Conservation (phyloP, 768 basidiomycete genomes). For the Boletus edulis region DNA sequence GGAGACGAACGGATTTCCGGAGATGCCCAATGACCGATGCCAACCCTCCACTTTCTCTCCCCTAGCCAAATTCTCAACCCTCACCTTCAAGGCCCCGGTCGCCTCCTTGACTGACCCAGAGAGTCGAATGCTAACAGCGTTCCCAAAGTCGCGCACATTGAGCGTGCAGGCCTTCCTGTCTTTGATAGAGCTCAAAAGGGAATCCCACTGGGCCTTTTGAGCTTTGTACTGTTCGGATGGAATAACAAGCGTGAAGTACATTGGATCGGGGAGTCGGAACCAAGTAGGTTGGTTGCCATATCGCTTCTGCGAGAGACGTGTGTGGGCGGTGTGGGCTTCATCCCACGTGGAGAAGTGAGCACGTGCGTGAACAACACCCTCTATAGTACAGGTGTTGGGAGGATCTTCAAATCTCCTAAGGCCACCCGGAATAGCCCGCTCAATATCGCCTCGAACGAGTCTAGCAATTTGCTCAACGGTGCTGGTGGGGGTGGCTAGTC, state of each 20-base stretch:
- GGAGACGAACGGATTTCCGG: constrained; percentile 33
- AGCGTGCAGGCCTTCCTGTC: constrained; percentile 37
- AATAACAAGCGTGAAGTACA: constrained; percentile 50
- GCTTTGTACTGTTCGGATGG: constrained; percentile 48
- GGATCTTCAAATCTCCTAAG: constrained; percentile 28
- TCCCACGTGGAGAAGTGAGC: constrained; percentile 51
- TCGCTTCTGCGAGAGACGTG: constrained; percentile 33
- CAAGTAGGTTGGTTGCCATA: constrained; percentile 36
- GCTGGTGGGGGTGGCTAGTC: constrained; percentile 21
- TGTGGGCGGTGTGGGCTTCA: constrained; percentile 40
- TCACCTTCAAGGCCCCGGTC: constrained; percentile 56
- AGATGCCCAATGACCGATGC: constrained; percentile 43
- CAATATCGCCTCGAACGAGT: constrained; percentile 26
- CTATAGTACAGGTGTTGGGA: constrained; percentile 17
- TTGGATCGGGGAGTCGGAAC: constrained; percentile 45
- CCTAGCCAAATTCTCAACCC: constrained; percentile 51
- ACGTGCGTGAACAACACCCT: constrained; percentile 35
- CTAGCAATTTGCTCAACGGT: constrained; percentile 19
- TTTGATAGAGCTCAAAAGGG: constrained; percentile 36
- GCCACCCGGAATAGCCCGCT: constrained; percentile 13
- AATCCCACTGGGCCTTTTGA: constrained; percentile 49
- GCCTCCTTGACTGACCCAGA: constrained; percentile 51
- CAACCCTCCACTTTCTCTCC: constrained; percentile 51
- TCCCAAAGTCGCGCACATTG: constrained; percentile 24
- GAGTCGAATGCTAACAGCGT: constrained; percentile 41